A percentile compares a stretch with the other conserved stretches of the same genome.
Conservation (phyloP, 2,329 filamentous ascomycete species). For the Tolypocladium tundrense region DNA sequence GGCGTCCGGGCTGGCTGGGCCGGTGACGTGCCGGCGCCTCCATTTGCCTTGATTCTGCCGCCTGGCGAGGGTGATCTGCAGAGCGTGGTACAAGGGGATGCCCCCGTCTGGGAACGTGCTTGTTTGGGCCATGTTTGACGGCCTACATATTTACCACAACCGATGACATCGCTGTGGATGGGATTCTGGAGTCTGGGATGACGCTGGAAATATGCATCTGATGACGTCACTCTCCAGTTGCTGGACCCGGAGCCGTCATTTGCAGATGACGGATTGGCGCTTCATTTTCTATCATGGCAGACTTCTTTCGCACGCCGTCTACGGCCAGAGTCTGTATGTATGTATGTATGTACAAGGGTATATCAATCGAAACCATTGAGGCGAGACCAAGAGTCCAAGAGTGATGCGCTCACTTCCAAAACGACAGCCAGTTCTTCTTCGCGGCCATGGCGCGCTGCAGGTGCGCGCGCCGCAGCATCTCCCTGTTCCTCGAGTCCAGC, state of each 20-base stretch:
- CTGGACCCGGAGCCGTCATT: background rate
- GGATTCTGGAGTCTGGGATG: background rate
- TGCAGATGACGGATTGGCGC: background rate
- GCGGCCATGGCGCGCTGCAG: slow-evolving; percentile 31
- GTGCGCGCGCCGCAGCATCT: slow-evolving; percentile 42
- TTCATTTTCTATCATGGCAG: background rate
- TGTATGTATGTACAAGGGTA: background rate
- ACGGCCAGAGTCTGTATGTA: background rate
- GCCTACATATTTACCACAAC: background rate
- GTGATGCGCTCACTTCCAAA: slow-evolving; percentile 3
- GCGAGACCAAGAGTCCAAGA: background rate
- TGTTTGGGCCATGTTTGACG: background rate
- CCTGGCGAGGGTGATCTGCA: background rate
- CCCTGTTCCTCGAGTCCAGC: slow-evolving; percentile 42
- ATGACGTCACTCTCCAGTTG: background rate
- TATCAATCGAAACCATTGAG: background rate
- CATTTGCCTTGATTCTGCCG: background rate
- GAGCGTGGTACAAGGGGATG: background rate
- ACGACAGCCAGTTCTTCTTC: slow-evolving; percentile 20
- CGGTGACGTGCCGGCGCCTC: background rate
- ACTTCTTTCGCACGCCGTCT: background rate
- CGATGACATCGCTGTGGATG: background rate
- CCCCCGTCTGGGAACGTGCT: background rate
- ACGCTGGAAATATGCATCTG: background rate
- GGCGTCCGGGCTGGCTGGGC: no score